These are phyloP conservation scores for Lagenaria siceraria DNA, from an alignment of 306 rosid genomes.

Conservation along the genomic window DNA sequence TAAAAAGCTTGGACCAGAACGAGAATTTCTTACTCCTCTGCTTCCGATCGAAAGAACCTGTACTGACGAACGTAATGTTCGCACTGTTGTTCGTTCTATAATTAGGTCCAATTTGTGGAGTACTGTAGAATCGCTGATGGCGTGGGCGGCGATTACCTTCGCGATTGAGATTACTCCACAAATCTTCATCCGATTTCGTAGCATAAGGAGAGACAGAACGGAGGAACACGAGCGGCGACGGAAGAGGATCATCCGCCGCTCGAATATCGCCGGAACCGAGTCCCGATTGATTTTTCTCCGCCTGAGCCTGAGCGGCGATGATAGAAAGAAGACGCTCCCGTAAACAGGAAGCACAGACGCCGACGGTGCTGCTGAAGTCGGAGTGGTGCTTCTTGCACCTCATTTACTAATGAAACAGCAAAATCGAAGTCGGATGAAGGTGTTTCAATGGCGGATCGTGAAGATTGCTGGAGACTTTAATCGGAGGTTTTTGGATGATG, in stretches of 20 bases:
- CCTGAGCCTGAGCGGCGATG: slow-evolving; percentile 48
- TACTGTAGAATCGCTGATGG: slow-evolving; percentile 43
- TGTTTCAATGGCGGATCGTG: slow-evolving; percentile 1
- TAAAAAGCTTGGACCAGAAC: slow-evolving; percentile 26
- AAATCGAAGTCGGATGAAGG: neutral
- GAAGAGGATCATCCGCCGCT: slow-evolving; percentile 3
- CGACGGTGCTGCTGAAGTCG: slow-evolving; percentile 55
- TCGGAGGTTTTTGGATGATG: neutral
- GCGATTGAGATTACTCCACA: slow-evolving; percentile 16
- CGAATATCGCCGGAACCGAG: slow-evolving; percentile 22
- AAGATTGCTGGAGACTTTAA: neutral
- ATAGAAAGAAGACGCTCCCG: slow-evolving; percentile 49
- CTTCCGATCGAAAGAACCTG: slow-evolving; percentile 28
- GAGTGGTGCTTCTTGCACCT: slow-evolving; percentile 67
- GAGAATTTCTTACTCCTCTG: slow-evolving; percentile 29
- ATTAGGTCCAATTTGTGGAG: slow-evolving; percentile 74
- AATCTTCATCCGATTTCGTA: slow-evolving; percentile 47
- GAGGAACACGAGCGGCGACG: slow-evolving; percentile 36
- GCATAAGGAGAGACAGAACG: slow-evolving; percentile 88
- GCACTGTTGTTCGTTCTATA: slow-evolving; percentile 5
- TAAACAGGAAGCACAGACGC: slow-evolving; percentile 86
- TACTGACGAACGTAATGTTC: neutral
- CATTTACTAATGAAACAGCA: slow-evolving; percentile 25
- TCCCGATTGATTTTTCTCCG: slow-evolving; percentile 28
- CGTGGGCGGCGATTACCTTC: slow-evolving; percentile 5